Evolutionary conservation across 768 basidiomycete species (phyloP).

Genomic region (Suillus subluteus): DNA sequence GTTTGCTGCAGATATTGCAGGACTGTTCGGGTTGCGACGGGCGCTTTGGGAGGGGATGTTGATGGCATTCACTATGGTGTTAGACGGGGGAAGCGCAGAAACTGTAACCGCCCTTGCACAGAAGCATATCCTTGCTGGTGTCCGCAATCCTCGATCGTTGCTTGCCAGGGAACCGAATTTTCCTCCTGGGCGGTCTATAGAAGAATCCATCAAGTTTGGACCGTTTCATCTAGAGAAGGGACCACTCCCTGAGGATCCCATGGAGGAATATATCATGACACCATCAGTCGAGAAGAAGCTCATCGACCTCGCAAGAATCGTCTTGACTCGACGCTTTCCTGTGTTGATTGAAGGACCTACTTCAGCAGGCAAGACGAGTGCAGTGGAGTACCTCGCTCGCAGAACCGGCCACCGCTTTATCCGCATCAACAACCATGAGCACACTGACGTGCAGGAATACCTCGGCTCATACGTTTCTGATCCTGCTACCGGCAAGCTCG

Average conservation of each 20-base stretch:
- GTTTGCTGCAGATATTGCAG: constrained; percentile 84
- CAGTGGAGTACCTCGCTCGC: constrained; percentile 92
- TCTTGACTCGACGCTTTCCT: constrained; percentile 87
- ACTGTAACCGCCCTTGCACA: constrained; percentile 71
- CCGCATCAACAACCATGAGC: constrained; percentile 99
- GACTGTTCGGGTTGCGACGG: constrained; percentile 77
- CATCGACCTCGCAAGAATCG: constrained; percentile 91
- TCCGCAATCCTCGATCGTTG: constrained; percentile 79
- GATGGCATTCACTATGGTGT: constrained; percentile 97
- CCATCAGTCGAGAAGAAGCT: constrained; percentile 94
- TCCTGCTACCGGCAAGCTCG: constrained; percentile 87
- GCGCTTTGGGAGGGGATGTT: constrained; percentile 95
- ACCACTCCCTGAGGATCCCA: constrained; percentile 58
- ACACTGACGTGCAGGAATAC: constrained; percentile 99
- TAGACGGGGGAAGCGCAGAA: constrained; percentile 73
- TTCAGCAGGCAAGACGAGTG: constrained; percentile 96
- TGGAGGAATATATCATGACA: constrained; percentile 90
- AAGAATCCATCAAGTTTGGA: constrained; percentile 80
- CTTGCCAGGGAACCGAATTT: constrained; percentile 68
- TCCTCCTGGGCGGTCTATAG: constrained; percentile 46
- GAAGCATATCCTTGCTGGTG: constrained; percentile 75
- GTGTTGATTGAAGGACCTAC: constrained; percentile 98
- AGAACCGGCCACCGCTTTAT: constrained; percentile 94
- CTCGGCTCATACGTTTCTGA: constrained; percentile 96
- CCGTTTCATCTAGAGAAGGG: constrained; percentile 91